Conservation (phyloP, 176 grass and related monocot genomes). For the Cymbopogon citratus region DNA sequence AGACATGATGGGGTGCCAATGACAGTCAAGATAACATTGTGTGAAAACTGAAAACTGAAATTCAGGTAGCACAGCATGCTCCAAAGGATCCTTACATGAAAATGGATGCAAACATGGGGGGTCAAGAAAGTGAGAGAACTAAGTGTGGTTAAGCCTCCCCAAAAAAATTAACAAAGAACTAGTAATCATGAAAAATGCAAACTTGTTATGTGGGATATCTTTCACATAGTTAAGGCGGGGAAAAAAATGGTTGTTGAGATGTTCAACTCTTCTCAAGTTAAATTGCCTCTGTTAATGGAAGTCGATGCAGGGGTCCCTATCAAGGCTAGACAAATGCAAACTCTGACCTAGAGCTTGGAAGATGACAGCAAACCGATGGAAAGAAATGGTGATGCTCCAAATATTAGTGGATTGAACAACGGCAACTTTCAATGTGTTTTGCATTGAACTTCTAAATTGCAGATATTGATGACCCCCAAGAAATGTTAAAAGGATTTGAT, state of each 20-base stretch:
- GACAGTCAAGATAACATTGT: constrained; percentile 6
- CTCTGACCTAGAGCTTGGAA: background rate
- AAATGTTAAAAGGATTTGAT: background rate
- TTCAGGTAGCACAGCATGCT: background rate
- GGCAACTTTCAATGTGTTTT: background rate
- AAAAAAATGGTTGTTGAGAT: background rate
- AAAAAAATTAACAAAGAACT: background rate
- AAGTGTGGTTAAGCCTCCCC: constrained; percentile 77
- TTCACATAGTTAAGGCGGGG: background rate
- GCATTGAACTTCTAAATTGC: background rate
- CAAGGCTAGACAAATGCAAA: background rate
- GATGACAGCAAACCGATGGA: background rate
- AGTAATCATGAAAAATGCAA: background rate
- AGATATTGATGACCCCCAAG: background rate
- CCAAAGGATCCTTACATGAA: constrained; percentile 55
- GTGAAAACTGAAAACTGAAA: background rate
- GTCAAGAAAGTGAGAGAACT: constrained; percentile 92
- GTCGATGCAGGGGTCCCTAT: background rate
- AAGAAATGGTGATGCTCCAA: background rate
- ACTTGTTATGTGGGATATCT: background rate
- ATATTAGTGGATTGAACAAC: background rate
- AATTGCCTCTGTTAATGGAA: background rate
- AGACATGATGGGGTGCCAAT: background rate
- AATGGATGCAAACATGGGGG: constrained; percentile 93
- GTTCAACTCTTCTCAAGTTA: background rate